These are phyloP conservation scores for Mycena indigotica DNA, from an alignment of 768 basidiomycete genomes.

Conservation along the genomic window DNA sequence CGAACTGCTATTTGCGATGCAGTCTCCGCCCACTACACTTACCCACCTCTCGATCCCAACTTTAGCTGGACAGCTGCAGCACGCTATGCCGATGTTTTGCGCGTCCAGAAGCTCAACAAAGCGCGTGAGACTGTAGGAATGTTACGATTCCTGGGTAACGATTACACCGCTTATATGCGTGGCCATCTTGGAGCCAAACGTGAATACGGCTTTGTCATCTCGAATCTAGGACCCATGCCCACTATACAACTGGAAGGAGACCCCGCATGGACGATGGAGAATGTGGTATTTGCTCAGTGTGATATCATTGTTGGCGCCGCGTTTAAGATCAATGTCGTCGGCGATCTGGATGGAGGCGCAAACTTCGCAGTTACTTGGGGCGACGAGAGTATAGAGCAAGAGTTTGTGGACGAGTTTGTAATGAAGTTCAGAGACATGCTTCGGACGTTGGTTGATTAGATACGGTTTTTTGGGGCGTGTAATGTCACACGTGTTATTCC, in stretches of 20 bases:
- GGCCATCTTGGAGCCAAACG: conserved; percentile 3
- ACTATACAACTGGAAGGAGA: not conserved
- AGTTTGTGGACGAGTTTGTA: conserved; percentile 26
- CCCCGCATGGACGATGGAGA: conserved; percentile 25
- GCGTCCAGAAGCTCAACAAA: not conserved
- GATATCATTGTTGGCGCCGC: conserved; percentile 32
- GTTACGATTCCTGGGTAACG: not conserved
- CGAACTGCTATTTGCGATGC: conserved; percentile 1
- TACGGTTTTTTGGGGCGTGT: not conserved
- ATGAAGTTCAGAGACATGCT: conserved; percentile 14
- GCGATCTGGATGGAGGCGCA: conserved; percentile 28
- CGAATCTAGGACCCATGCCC: conserved; percentile 39
- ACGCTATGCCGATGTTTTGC: not conserved
- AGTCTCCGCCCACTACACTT: not conserved
- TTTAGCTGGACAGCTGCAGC: not conserved
- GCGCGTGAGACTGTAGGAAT: not conserved
- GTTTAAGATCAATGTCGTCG: conserved; percentile 33
- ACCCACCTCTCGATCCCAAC: not conserved
- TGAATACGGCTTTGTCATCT: conserved; percentile 32
- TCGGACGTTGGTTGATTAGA: not conserved
- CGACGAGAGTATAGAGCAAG: conserved; percentile 23
- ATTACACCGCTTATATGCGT: not conserved
- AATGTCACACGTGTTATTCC: not conserved
- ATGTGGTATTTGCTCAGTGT: conserved; percentile 33
- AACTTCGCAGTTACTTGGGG: conserved; percentile 31